phyloP scores from a whole-genome alignment of 345 rosid species.

The Camelina laxa region DNA sequence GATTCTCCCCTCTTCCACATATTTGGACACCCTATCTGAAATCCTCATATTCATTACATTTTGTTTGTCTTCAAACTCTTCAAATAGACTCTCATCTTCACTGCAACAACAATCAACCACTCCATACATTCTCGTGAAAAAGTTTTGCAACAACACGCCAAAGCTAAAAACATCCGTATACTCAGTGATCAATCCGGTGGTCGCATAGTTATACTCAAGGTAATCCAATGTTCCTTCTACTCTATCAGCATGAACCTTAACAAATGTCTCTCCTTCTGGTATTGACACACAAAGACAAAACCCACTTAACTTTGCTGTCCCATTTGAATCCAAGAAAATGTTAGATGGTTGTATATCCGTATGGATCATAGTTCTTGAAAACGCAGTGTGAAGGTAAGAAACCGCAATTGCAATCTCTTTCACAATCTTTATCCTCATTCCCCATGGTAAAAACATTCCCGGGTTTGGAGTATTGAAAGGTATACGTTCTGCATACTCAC shows the following conservation, averaged over 20 bases:
- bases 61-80: slow-evolving; percentile 18
- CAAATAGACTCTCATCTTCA: slow-evolving; percentile 35
- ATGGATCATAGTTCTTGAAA: slow-evolving; percentile 37
- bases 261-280: slow-evolving; percentile 42
- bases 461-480: slow-evolving; percentile 13
- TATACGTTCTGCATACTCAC: slow-evolving; percentile 43
- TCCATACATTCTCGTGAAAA: slow-evolving; percentile 13
- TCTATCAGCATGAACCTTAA: slow-evolving; percentile 38
- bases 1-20: slow-evolving; percentile 30
- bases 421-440: slow-evolving; percentile 17
- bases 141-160: slow-evolving; percentile 38
- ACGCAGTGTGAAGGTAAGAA: slow-evolving; percentile 40
- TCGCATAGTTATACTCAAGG: slow-evolving; percentile 28
- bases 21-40: slow-evolving; percentile 33
- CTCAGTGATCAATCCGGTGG: slow-evolving; percentile 31
- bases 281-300: slow-evolving; percentile 36
- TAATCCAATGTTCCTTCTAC: slow-evolving; percentile 40
- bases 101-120: slow-evolving; percentile 26
- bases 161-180: slow-evolving; percentile 37
- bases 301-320: slow-evolving; percentile 36
- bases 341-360: slow-evolving; percentile 38
- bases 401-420: slow-evolving; percentile 41
- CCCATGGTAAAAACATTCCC: background rate
- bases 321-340: slow-evolving; percentile 34
- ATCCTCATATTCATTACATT: slow-evolving; percentile 34